Conservation (phyloP, 1,139 yeast species). For the Lodderomyces elongisporus region DNA sequence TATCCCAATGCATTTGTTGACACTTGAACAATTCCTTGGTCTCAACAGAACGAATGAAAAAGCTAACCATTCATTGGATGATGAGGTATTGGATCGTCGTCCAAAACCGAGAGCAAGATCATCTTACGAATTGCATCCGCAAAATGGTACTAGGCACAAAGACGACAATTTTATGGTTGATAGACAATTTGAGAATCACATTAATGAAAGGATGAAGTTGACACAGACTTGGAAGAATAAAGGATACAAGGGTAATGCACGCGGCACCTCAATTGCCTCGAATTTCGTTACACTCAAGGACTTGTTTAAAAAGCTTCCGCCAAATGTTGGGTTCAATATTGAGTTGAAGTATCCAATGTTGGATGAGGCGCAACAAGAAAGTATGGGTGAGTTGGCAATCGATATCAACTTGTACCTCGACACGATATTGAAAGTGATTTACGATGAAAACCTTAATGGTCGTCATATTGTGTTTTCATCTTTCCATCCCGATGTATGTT, state of each 20-base stretch:
- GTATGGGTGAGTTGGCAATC: constrained; percentile 78
- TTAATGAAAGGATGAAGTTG: constrained; percentile 68
- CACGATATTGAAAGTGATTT: constrained; percentile 74
- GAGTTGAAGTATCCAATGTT: constrained; percentile 96
- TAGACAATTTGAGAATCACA: constrained; percentile 33
- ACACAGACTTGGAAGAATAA: constrained; percentile 84
- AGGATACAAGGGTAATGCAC: constrained; percentile 85
- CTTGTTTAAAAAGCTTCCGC: constrained; percentile 74
- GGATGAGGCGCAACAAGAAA: constrained; percentile 86
- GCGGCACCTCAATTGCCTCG: constrained; percentile 89
- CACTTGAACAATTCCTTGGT: constrained; percentile 82
- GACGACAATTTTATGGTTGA: constrained; percentile 38
- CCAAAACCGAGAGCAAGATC: constrained; percentile 40
- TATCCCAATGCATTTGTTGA: constrained; percentile 90
- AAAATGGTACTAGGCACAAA: constrained; percentile 16
- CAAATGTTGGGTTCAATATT: constrained; percentile 84
- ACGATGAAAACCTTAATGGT: constrained; percentile 66
- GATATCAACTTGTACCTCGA: constrained; percentile 87
- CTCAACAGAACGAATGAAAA: constrained; percentile 33
- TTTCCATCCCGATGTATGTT: constrained; percentile 91
- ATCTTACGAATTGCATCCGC: constrained; percentile 26
- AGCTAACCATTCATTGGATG: constrained; percentile 31
- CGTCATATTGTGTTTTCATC: constrained; percentile 89
- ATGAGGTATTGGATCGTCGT: constrained; percentile 31
- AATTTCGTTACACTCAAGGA: constrained; percentile 87